A percentile compares a stretch with the other conserved stretches of the same genome.
phyloP scores from a whole-genome alignment of 2,329 filamentous ascomycete species.

The Magnaporthiopsis rhizophila region DNA sequence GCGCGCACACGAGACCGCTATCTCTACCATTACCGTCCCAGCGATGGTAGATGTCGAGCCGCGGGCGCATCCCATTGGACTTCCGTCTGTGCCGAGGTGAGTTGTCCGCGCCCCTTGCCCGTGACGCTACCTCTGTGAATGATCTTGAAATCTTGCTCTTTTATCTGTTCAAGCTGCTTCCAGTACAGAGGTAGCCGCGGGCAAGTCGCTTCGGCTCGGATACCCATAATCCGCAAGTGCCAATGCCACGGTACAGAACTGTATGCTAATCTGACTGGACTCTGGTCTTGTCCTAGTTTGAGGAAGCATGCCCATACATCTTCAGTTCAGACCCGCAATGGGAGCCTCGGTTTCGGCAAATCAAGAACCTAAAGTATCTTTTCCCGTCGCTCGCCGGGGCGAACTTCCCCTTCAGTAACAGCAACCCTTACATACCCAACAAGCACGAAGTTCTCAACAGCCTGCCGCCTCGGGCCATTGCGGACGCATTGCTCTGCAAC shows the following conservation, averaged over 20 bases:
- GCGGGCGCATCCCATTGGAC: conserved; percentile 14
- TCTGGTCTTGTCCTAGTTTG: conserved; percentile 12
- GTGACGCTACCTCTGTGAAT: too few species aligned
- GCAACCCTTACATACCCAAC: conserved; percentile 10
- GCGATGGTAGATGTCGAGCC: conserved; percentile 8
- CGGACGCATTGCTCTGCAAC: conserved; percentile 15
- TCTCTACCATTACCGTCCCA: conserved; percentile 7
- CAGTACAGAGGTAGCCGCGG: too few species aligned
- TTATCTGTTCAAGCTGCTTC: too few species aligned
- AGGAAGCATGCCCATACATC: conserved; percentile 17
- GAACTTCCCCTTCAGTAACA: conserved; percentile 20
- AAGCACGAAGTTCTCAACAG: conserved; percentile 13
- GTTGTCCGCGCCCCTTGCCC: background rate
- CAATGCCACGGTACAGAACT: background rate
- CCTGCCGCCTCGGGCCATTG: conserved; percentile 15
- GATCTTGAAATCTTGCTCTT: too few species aligned
- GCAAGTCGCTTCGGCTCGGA: too few species aligned
- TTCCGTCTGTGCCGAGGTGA: conserved; percentile 13
- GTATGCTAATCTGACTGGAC: background rate
- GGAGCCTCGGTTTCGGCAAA: conserved; percentile 16
- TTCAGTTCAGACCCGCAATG: conserved; percentile 16
- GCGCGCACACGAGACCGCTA: background rate
- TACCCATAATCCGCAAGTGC: too few species aligned
- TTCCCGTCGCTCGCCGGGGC: conserved; percentile 14
- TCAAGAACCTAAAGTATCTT: conserved; percentile 17